Evolutionary conservation across 2,329 filamentous ascomycete genomes (phyloP), one percentile per base, ranked within the genome.

Genomic region (Curvularia sp.): DNA sequence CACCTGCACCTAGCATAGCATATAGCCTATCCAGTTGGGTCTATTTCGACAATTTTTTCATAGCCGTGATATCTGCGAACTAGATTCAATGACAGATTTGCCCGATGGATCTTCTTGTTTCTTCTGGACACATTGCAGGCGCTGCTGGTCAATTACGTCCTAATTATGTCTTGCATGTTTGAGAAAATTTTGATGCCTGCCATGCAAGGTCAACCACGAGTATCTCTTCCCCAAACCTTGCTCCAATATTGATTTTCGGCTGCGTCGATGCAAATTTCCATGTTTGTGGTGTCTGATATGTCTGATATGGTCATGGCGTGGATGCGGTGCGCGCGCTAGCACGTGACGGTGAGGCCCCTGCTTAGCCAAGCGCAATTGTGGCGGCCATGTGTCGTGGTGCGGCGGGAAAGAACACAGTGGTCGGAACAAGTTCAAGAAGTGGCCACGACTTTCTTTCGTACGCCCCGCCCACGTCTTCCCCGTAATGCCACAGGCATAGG

Each of bases 391-490:
- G 67, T 54, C 45, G 51, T 53, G 55, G 56, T 49, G 55, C 42
- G 55, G 55, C 47, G 60, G 62, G 63, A 68, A 65, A 68, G 66
- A 69, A 70, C 68, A 70, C 68, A 67, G 68, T 70, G 61, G 65
- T 68, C 61, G 61, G 65, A 68, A 72, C 63, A 67, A 61, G 57
- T 60, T 61, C 57, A 63, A 63, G 64, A 59, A 53, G 50, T 60
- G 63, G 62, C 58, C 62, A 68, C 66, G 64, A 64, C 65, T 64
- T 68, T 71, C 67, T 65, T 73, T 71, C 63, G 57, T 65, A 64
- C 60, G 59, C 67, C 59, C 57, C 47, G 32, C 52, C 56, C 32
- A 51, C 56, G 49, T 59, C 58, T 58, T 51, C 43, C 53, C 57
- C 55, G 59, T 64, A 57, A 71, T 73, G 65, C 61, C 50, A 62